phyloP scores from a whole-genome alignment of 176 grass and related monocot species.

The Bonia amplexicaulis region DNA sequence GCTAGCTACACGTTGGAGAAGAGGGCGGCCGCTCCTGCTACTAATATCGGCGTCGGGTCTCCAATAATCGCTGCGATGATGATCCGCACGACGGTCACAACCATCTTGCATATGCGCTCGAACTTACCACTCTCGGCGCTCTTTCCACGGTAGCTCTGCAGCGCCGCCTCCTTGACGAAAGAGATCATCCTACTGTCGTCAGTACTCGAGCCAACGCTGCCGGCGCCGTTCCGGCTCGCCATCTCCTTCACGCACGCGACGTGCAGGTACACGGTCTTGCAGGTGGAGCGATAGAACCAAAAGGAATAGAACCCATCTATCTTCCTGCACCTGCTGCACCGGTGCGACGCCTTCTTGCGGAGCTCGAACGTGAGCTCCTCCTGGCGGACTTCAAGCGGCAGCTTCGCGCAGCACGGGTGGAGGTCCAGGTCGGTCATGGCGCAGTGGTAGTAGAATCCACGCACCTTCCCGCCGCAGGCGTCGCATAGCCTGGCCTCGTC shows the following conservation, averaged over 20 bases:
- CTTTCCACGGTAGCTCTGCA: neutral
- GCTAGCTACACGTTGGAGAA: neutral
- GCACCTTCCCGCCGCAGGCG: neutral
- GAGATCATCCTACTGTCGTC: neutral
- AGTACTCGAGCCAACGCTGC: neutral
- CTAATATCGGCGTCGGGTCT: neutral
- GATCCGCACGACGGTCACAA: neutral
- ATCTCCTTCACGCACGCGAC: neutral
- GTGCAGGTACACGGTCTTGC: neutral
- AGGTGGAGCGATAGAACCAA: neutral
- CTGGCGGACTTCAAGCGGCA: neutral
- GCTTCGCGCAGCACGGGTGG: slow-evolving; percentile 17
- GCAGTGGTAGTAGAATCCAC: slow-evolving; percentile 2
- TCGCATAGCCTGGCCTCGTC: neutral
- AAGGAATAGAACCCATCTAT: neutral
- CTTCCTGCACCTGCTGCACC: neutral
- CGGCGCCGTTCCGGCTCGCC: too few species aligned
- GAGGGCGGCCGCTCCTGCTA: neutral
- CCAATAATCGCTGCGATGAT: neutral
- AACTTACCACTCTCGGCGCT: neutral
- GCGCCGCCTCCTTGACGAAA: neutral
- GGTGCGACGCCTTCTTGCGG: neutral
- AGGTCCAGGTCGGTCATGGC: neutral
- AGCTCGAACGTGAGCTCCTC: neutral
- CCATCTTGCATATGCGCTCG: neutral